A percentile compares a stretch with the other conserved stretches of the same genome.
Conservation (phyloP, 805 yeast genomes). For the Scheffersomyces spartinae region DNA sequence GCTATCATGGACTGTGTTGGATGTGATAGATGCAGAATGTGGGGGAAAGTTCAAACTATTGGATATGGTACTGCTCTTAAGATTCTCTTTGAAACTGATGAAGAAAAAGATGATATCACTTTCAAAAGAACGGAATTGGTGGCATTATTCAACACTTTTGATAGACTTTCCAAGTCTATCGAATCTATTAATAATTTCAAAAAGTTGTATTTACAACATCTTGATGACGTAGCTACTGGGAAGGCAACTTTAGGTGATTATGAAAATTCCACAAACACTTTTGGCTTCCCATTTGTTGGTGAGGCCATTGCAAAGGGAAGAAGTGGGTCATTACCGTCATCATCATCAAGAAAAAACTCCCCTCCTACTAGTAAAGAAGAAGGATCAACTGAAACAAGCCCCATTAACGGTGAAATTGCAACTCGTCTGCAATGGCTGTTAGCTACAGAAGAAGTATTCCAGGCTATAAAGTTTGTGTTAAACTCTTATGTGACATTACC, state of each 20-base stretch:
- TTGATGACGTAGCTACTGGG: slow-evolving; percentile 29
- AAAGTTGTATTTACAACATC: slow-evolving; percentile 33
- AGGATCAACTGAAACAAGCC: too few relatives aligned
- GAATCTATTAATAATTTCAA: slow-evolving; percentile 66
- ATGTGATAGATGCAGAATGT: slow-evolving; percentile 91
- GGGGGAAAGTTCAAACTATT: slow-evolving; percentile 97
- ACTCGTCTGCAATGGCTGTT: too few relatives aligned
- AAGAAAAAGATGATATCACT: slow-evolving; percentile 42
- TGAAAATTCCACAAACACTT: slow-evolving; percentile 17
- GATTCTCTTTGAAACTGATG: slow-evolving; percentile 67
- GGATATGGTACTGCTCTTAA: slow-evolving; percentile 97
- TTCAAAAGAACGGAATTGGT: slow-evolving; percentile 76
- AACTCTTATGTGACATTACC: too few relatives aligned
- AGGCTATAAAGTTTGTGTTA: too few relatives aligned
- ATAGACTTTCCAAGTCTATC: slow-evolving; percentile 78
- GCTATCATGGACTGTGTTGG: slow-evolving; percentile 97
- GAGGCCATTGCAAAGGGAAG: too few relatives aligned
- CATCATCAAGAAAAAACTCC: too few relatives aligned
- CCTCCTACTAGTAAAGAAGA: too few relatives aligned
- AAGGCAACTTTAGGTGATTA: slow-evolving; percentile 28
- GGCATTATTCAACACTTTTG: slow-evolving; percentile 86
- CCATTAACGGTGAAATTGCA: too few relatives aligned
- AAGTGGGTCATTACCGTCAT: too few relatives aligned
- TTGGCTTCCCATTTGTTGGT: slow-evolving; percentile 29
- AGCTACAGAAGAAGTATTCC: too few relatives aligned